phyloP scores from a whole-genome alignment of 148 eudicot species.

The Euryodendron excelsum region DNA sequence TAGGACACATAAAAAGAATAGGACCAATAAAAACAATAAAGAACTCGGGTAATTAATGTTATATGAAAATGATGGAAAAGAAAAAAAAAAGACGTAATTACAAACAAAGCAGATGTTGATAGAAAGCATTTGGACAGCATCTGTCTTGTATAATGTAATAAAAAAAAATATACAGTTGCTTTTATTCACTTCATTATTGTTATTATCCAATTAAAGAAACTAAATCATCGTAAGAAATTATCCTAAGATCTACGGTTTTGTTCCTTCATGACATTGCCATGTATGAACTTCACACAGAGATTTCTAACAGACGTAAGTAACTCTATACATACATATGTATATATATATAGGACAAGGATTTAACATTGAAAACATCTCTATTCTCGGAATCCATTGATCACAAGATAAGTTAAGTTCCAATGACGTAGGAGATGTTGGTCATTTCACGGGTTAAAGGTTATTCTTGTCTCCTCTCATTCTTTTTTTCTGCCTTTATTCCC shows the following conservation, averaged over 20 bases:
- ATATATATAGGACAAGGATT: no score
- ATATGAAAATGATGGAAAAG: conserved; percentile 9
- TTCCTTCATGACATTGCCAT: no score
- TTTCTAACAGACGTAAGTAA: no score
- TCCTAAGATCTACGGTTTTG: no score
- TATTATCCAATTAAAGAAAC: no score
- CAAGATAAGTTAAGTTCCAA: not conserved
- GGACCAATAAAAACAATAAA: not conserved
- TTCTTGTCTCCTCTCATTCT: conserved; percentile 19
- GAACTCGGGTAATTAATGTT: not conserved
- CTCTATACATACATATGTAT: no score
- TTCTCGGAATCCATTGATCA: no score
- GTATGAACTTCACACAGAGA: no score
- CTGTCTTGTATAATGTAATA: not conserved
- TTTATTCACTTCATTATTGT: no score
- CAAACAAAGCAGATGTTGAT: not conserved
- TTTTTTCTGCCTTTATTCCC: conserved; percentile 21
- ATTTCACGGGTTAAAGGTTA: conserved; percentile 22
- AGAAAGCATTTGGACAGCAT: not conserved
- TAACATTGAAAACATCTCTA: no score
- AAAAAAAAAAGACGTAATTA: not conserved
- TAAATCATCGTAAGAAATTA: no score
- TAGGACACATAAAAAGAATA: not conserved
- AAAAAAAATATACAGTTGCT: no score
- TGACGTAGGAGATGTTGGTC: conserved; percentile 3